phyloP scores from a whole-genome alignment of 106 monocot genomes.

The Platanthera zijinensis region DNA sequence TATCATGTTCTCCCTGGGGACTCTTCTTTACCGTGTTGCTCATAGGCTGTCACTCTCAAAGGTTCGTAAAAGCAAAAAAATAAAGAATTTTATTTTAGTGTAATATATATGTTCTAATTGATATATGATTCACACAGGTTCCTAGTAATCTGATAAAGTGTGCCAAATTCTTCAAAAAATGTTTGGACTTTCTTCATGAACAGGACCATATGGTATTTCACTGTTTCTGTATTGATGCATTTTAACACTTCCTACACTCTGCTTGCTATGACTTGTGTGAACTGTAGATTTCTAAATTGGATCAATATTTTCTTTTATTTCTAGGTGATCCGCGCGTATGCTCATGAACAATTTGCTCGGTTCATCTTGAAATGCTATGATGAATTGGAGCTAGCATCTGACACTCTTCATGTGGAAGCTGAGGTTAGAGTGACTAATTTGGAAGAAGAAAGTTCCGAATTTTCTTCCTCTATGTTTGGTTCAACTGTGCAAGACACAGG shows the following conservation, averaged over 20 bases:
- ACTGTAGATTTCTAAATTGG: background rate
- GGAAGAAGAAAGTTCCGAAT: slow-evolving; percentile 69
- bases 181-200: slow-evolving; percentile 72
- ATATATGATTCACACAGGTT: slow-evolving; percentile 30
- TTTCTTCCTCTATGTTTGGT: slow-evolving; percentile 48
- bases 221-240: background rate
- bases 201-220: slow-evolving; percentile 78
- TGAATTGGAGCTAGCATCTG: slow-evolving; percentile 77
- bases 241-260: background rate
- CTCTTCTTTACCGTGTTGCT: slow-evolving; percentile 83
- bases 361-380: slow-evolving; percentile 87
- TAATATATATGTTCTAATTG: slow-evolving; percentile 10
- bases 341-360: slow-evolving; percentile 97
- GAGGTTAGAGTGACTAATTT: slow-evolving; percentile 70
- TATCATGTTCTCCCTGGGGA: slow-evolving; percentile 82
- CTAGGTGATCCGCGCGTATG: slow-evolving; percentile 89
- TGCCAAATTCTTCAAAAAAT: slow-evolving; percentile 83
- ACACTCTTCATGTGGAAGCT: slow-evolving; percentile 62
- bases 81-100: background rate
- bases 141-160: slow-evolving; percentile 61
- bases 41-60: slow-evolving; percentile 91
- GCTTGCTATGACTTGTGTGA: background rate
- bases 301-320: background rate
- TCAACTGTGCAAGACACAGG: slow-evolving; percentile 21
- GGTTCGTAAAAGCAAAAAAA: slow-evolving; percentile 24